Base-by-base conservation (phyloP, 2,329 filamentous ascomycete genomes). In the Sarocladiaceae sp. region DNA sequence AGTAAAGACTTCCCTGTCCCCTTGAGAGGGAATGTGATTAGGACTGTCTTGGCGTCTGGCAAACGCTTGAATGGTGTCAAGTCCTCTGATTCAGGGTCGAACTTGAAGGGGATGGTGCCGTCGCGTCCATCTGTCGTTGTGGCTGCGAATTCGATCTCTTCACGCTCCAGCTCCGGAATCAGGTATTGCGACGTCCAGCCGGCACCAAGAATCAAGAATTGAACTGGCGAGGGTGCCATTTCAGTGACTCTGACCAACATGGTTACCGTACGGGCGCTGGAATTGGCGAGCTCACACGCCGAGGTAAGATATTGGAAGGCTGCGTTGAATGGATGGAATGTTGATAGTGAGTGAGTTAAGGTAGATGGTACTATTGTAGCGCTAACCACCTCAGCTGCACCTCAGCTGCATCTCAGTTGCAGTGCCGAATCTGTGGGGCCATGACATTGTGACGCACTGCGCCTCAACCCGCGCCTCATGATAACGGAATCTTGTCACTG, bases 21-120 rank as follows among this genome's bases (percentile, higher is more conserved):
- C 21, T 35, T 6, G 33, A 35, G 33, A 35, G 33, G 33, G n/a
- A 35, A 35, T 6, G 33, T 35, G 18, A 35, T 35, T 5, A 35
- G 33, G 21, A 35, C 33, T 19, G 33, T 35, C 12, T 35, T 15
- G 18, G 33, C 33, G 33, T 35, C 33, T 35, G 33, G 33, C 33
- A 35, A 35, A 21, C 15, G 33, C 18, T 15, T 35, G 33, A 35
- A 35, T 35, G 33, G 33, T 21, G 33, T 21, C 33, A 35, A n/a
- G 15, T 43, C 39, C 24, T 32, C 39, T 20, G 39, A 43, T 43
- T 43, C 39, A 18, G 39, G 39, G 24, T 43, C 39, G 16, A 43
- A 43, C 4, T 29, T 43, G 39, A 43, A 43, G 24, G 39, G n/a
- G 19, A 43, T 31, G 24, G 43, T 45, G 43, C 32, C 43, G 26